Conservation (phyloP, 106 monocot species). For the Cymbidium sinense region DNA sequence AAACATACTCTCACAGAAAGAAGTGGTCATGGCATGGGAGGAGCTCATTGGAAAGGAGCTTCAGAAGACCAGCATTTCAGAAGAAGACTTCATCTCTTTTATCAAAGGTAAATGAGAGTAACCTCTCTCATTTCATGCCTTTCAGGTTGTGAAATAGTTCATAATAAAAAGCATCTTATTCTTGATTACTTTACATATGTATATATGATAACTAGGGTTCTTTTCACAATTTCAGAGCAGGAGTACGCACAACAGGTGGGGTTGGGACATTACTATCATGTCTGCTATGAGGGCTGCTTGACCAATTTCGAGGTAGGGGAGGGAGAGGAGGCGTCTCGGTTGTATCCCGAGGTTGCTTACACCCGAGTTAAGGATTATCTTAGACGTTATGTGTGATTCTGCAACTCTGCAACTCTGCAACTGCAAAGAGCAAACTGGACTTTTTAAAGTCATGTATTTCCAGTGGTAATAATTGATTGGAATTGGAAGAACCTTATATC, state of each 20-base stretch:
- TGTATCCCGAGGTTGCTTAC: slow-evolving; percentile 60
- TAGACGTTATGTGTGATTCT: slow-evolving; percentile 22
- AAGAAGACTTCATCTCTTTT: slow-evolving; percentile 30
- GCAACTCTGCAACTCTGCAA: background rate
- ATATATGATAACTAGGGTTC: too few relatives aligned
- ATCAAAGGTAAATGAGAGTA: slow-evolving; percentile 22
- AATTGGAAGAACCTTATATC: too few relatives aligned
- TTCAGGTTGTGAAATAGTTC: too few relatives aligned
- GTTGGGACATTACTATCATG: slow-evolving; percentile 46
- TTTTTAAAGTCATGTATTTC: background rate
- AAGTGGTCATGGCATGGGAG: slow-evolving; percentile 49
- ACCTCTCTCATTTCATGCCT: too few relatives aligned
- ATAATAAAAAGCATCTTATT: too few relatives aligned
- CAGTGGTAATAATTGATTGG: too few relatives aligned
- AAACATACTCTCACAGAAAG: slow-evolving; percentile 51
- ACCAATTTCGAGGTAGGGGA: slow-evolving; percentile 47
- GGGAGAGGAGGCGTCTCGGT: slow-evolving; percentile 37
- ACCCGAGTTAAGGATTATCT: slow-evolving; percentile 51
- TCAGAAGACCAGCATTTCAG: slow-evolving; percentile 33
- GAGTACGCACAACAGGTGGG: slow-evolving; percentile 47
- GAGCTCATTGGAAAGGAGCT: slow-evolving; percentile 43
- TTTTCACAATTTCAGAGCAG: slow-evolving; percentile 18
- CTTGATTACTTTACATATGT: too few relatives aligned
- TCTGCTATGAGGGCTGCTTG: slow-evolving; percentile 54
- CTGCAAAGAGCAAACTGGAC: background rate